Evolutionary conservation across 768 basidiomycete genomes (phyloP).

Genomic region (Naematelia encephala): DNA sequence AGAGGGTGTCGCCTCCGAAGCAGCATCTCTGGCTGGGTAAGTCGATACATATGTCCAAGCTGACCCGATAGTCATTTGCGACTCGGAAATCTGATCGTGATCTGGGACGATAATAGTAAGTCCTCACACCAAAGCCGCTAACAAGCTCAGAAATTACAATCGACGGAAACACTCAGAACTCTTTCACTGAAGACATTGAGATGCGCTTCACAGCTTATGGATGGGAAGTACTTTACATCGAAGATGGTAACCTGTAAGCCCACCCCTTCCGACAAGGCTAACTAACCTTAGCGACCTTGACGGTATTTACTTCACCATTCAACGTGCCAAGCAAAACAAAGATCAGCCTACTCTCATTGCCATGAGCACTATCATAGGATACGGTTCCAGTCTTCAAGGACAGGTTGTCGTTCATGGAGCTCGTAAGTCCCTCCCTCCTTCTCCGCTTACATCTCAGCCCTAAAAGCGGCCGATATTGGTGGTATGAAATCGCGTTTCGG

Average conservation of each 20-base stretch:
- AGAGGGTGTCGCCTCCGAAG: conserved; percentile 93
- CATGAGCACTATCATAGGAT: conserved; percentile 86
- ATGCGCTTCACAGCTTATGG: conserved; percentile 85
- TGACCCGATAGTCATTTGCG: conserved; percentile 62
- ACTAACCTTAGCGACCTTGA: conserved; percentile 62
- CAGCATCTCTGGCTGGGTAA: conserved; percentile 78
- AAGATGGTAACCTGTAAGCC: conserved; percentile 70
- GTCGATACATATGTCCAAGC: conserved; percentile 9
- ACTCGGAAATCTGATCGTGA: conserved; percentile 84
- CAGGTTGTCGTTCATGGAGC: conserved; percentile 93
- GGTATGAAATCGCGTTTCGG: conserved; percentile 78
- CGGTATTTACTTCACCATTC: conserved; percentile 73
- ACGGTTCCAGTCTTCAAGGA: conserved; percentile 84
- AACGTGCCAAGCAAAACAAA: conserved; percentile 69
- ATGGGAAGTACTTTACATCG: conserved; percentile 85
- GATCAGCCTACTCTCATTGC: conserved; percentile 82
- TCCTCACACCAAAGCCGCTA: conserved; percentile 22
- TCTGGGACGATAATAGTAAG: conserved; percentile 95
- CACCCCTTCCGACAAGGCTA: background rate
- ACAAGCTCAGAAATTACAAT: conserved; percentile 85
- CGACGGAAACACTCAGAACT: conserved; percentile 83
- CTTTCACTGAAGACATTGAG: conserved; percentile 91
- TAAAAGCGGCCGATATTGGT: conserved; percentile 86
- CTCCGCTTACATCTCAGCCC: no score
- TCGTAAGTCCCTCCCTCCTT: conserved; percentile 54